phyloP scores from a whole-genome alignment of 371 early-diverging fungal genomes.

The Amoeboaphelidium occidentale region DNA sequence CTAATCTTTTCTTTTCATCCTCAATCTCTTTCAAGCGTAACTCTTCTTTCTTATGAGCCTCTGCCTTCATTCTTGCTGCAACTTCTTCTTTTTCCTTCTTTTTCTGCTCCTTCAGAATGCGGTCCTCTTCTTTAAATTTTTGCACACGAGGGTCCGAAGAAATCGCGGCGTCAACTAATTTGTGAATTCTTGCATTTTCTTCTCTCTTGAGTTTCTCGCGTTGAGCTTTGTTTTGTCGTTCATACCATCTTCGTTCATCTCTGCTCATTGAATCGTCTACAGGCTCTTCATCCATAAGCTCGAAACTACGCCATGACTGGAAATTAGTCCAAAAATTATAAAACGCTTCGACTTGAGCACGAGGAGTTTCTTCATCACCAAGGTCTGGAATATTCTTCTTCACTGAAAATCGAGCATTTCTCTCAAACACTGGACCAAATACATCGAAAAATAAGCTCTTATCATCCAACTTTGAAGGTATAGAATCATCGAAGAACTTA shows the following conservation, averaged over 20 bases:
- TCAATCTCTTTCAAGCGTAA: background rate
- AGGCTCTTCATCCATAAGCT: conserved; percentile 90
- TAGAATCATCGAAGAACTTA: conserved; percentile 31
- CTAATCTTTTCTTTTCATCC: conserved; percentile 1
- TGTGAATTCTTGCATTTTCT: conserved; percentile 68
- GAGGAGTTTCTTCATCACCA: conserved; percentile 39
- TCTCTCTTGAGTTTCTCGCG: conserved; percentile 84
- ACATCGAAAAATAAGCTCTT: conserved; percentile 66
- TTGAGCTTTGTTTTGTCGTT: conserved; percentile 80
- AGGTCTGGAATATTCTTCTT: conserved; percentile 53
- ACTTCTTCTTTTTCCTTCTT: conserved; percentile 48
- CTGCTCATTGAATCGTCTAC: conserved; percentile 54
- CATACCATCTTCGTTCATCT: conserved; percentile 83
- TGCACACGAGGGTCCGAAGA: conserved; percentile 70
- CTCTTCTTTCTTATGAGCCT: background rate
- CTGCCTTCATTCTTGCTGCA: conserved; percentile 1
- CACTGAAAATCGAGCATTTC: conserved; percentile 74
- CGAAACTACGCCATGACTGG: conserved; percentile 93
- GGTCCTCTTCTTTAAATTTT: conserved; percentile 67
- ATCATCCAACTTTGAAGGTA: conserved; percentile 21
- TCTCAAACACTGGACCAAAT: conserved; percentile 67
- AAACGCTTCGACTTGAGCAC: conserved; percentile 71
- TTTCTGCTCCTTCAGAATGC: conserved; percentile 63
- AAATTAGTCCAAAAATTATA: conserved; percentile 91
- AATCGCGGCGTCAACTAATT: conserved; percentile 51